phyloP scores from a whole-genome alignment of 768 basidiomycete species.

The Mycena maculata region DNA sequence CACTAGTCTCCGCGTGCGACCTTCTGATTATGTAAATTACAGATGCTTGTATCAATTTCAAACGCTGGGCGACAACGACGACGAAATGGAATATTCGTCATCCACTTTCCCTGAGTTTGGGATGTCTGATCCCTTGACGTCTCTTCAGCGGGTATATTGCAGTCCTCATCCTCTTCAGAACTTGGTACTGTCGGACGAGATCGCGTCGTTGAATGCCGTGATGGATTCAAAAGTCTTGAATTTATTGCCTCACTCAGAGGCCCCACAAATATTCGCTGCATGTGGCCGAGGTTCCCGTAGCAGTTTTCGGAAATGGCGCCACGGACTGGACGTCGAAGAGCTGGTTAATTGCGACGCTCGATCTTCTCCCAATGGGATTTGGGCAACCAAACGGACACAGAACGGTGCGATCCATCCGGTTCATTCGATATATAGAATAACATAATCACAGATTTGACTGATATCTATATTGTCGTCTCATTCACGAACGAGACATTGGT shows the following conservation, averaged over 20 bases:
- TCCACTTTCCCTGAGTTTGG: conserved; percentile 71
- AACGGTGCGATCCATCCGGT: conserved; percentile 67
- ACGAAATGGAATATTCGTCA: conserved; percentile 92
- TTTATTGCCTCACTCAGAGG: not conserved
- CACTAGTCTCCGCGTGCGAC: no score
- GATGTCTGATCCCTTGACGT: not conserved
- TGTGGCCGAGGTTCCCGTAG: conserved; percentile 14
- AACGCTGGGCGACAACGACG: conserved; percentile 95
- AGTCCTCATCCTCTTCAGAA: not conserved
- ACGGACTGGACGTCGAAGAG: conserved; percentile 92
- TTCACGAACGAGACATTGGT: conserved; percentile 98
- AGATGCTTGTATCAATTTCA: conserved; percentile 98
- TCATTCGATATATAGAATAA: not conserved
- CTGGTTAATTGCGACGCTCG: conserved; percentile 93
- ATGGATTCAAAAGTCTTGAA: conserved; percentile 1
- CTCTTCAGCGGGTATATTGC: not conserved
- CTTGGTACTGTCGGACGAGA: not conserved
- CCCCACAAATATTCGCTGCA: not conserved
- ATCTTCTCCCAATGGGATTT: conserved; percentile 96
- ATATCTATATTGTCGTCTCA: conserved; percentile 96
- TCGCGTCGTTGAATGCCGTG: not conserved
- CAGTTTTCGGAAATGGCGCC: not conserved
- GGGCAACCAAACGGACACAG: conserved; percentile 91
- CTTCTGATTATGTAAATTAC: no score
- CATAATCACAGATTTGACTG: conserved; percentile 74